Conservation (phyloP, 441 rosid genomes). For the Pelargonium cotyledonis region DNA sequence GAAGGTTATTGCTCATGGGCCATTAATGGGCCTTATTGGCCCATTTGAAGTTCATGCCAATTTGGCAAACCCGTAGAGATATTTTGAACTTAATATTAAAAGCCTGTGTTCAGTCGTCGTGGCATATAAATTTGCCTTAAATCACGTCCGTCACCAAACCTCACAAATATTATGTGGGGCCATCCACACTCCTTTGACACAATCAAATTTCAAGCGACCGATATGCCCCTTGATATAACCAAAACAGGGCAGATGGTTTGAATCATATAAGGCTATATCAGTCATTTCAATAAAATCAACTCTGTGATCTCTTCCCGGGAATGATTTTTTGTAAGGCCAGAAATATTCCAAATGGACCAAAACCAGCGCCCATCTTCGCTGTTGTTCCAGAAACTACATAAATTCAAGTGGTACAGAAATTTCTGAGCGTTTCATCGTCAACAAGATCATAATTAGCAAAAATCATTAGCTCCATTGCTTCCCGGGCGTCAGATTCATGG, state of each 20-base stretch:
- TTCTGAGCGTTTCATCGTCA: background rate
- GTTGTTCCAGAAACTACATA: background rate
- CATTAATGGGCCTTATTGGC: too few relatives aligned
- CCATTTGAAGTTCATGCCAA: too few relatives aligned
- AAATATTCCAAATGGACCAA: background rate
- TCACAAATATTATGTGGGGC: background rate
- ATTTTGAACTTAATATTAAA: too few relatives aligned
- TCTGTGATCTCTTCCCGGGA: background rate
- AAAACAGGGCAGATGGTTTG: background rate
- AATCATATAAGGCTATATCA: too few relatives aligned
- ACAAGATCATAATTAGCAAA: too few relatives aligned
- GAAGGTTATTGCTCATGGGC: too few relatives aligned
- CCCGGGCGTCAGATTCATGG: constrained; percentile 38
- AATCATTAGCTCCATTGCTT: background rate
- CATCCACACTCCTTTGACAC: background rate
- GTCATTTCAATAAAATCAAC: too few relatives aligned
- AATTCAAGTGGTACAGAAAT: background rate
- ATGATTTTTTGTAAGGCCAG: background rate
- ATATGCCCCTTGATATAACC: background rate
- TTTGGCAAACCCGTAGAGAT: too few relatives aligned
- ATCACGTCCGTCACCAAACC: background rate
- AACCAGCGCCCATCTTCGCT: background rate
- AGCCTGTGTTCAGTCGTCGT: too few relatives aligned
- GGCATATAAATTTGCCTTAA: too few relatives aligned
- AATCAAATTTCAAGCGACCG: background rate